Base-by-base conservation (phyloP, 306 rosid species). In the Notholithocarpus densiflorus region DNA sequence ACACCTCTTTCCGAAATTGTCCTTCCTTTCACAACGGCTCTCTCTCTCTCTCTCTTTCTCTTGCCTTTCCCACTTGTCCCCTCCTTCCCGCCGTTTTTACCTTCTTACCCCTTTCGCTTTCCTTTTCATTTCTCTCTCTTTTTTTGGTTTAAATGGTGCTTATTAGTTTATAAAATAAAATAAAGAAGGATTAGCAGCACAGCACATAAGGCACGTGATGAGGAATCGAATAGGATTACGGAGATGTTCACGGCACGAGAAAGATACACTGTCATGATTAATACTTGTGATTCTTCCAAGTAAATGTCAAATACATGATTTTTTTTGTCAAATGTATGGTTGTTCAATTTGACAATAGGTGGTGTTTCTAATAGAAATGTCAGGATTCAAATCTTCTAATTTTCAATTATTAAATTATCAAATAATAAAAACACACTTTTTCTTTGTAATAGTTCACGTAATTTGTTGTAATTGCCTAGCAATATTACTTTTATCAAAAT, bases 1-100 rank as follows among this genome's bases (percentile, higher is more conserved):
- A 2, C 68, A 9, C 65, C 43, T 56, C 74, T 85, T 72, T 82
- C 85, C 59, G 64, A 18, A 78, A 21, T 6, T 85, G 21, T 87
- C 89, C 82, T 54, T 8, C 24, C 26, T 3, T 77, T 57, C 75
- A 18, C 87, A 85, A 82, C 88, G 88, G 84, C 87, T 73, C 75
- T 29, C 77, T 34, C 79, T 73, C 45, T 17, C 40, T 34, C 43
- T 34, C 45, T 32, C 7, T 40, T 7, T 40, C 45, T 40, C 45
- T 40, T 8, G 12, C 45, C 45, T 8, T 40, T 8, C 11, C 12
- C 45, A 40, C 45, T 8, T 40, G 45, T 8, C 11, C 3, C 11
- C 45, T 27, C 26, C 18, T 52, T n/a, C 32, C 18, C 53, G 2
- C 3, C 1, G 8, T 5, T 23, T 51, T 86, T 82, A 82, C 88